Conservation (phyloP, 2,329 filamentous ascomycete species). For the Arthrobotrys pseudoclavata region DNA sequence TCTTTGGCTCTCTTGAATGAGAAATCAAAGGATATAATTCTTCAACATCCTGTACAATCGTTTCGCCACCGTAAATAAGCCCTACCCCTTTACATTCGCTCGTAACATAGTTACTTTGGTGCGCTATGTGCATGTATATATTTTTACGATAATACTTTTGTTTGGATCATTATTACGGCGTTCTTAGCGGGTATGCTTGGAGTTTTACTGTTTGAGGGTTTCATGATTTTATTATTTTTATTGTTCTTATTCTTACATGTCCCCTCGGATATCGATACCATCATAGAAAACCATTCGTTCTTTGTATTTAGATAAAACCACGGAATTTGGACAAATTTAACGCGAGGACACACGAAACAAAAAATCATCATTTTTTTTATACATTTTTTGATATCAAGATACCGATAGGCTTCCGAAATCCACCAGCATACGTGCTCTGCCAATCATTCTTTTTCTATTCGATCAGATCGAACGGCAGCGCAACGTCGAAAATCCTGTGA, state of each 20-base stretch:
- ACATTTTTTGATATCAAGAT: background rate
- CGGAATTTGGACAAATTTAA: background rate
- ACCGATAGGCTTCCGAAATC: background rate
- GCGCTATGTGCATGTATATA: slow-evolving; percentile 11
- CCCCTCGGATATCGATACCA: slow-evolving; percentile 34
- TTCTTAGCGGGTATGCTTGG: slow-evolving; percentile 30
- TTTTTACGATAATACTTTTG: slow-evolving; percentile 21
- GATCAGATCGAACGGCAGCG: background rate
- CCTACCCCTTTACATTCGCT: slow-evolving; percentile 34
- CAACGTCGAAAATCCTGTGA: slow-evolving; percentile 7
- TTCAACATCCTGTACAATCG: slow-evolving; percentile 18
- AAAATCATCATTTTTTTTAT: background rate
- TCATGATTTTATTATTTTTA: slow-evolving; percentile 3
- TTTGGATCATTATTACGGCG: slow-evolving; percentile 39
- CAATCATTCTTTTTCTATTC: background rate
- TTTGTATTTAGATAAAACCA: slow-evolving; percentile 46
- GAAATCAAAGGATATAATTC: background rate
- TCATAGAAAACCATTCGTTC: slow-evolving; percentile 45
- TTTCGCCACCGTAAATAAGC: slow-evolving; percentile 33
- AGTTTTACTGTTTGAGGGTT: slow-evolving; percentile 9
- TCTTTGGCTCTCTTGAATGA: background rate
- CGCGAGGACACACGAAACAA: background rate
- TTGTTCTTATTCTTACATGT: background rate
- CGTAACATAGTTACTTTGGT: slow-evolving; percentile 43
- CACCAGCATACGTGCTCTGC: background rate